Conservation (phyloP, 2,329 filamentous ascomycete species). For the Sporothrix globosa region DNA sequence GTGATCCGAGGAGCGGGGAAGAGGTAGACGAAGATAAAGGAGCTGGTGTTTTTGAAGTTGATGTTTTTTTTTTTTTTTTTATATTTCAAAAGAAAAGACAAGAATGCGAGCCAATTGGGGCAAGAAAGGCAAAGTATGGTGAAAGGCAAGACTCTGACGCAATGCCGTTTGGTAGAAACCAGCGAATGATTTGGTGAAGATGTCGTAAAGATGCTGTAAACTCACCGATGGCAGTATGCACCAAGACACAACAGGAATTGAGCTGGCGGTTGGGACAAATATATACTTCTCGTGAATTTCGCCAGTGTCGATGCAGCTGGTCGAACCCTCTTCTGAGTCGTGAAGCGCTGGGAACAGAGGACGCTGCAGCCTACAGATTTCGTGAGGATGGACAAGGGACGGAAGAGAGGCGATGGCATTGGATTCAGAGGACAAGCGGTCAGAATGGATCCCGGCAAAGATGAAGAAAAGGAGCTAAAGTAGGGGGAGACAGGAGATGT, state of each 20-base stretch:
- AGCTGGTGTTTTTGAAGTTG: not conserved
- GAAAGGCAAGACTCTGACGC: not conserved
- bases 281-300: slow-evolving; percentile 8
- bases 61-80: not conserved
- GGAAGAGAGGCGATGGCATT: not conserved
- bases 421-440: not conserved
- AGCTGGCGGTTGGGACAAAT: slow-evolving; percentile 14
- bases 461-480: slow-evolving; percentile 24
- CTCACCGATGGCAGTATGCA: slow-evolving; percentile 4
- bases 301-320: not conserved
- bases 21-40: not conserved
- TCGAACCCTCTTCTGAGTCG: slow-evolving; percentile 4
- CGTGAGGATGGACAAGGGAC: not conserved
- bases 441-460: not conserved
- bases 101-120: not conserved
- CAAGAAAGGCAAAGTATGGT: not conserved
- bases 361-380: slow-evolving; percentile 24
- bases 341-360: not conserved
- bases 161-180: not conserved
- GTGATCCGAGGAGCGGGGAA: not conserved
- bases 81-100: not conserved
- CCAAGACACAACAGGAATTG: not conserved
- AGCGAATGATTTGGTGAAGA: not conserved
- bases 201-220: not conserved
- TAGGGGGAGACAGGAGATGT: not conserved